These are phyloP conservation scores for Amphicarpaea edgeworthii DNA, from an alignment of 306 rosid species.

Conservation along the genomic window DNA sequence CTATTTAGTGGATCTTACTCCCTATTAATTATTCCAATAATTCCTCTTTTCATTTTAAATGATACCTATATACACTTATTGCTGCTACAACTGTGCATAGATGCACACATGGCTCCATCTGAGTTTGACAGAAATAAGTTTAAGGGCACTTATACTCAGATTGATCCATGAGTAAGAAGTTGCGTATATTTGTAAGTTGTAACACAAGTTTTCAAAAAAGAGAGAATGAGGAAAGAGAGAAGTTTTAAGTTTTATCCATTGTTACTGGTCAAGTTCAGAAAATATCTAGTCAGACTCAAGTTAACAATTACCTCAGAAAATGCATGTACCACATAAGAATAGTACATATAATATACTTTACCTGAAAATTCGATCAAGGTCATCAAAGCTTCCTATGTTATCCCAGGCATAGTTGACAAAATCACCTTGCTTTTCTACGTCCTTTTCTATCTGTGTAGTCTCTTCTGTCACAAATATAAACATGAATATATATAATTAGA, in stretches of 20 bases:
- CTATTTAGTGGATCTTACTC: neutral
- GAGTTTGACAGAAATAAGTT: neutral
- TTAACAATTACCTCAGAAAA: conserved; percentile 1
- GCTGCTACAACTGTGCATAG: neutral
- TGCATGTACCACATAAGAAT: neutral
- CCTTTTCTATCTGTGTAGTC: conserved; percentile 49
- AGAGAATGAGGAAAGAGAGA: neutral
- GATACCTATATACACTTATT: neutral
- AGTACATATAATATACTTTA: conserved; percentile 41
- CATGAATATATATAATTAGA: conserved; percentile 6
- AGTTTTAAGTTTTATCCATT: conserved; percentile 5
- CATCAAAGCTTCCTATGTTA: conserved; percentile 82
- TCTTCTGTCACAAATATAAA: conserved; percentile 46
- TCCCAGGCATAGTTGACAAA: conserved; percentile 79
- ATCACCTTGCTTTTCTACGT: conserved; percentile 61
- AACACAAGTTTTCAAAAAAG: neutral
- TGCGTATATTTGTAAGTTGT: neutral
- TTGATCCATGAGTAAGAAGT: neutral
- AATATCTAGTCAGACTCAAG: neutral
- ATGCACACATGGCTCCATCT: conserved; percentile 11
- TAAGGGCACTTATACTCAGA: neutral
- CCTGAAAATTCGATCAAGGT: conserved; percentile 82
- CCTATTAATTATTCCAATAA: neutral
- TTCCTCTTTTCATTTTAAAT: neutral
- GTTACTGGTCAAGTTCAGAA: neutral